Evolutionary conservation across 768 basidiomycete species (phyloP), one percentile per base, ranked within the genome.

Genomic region (Xanthoconium stramineum): DNA sequence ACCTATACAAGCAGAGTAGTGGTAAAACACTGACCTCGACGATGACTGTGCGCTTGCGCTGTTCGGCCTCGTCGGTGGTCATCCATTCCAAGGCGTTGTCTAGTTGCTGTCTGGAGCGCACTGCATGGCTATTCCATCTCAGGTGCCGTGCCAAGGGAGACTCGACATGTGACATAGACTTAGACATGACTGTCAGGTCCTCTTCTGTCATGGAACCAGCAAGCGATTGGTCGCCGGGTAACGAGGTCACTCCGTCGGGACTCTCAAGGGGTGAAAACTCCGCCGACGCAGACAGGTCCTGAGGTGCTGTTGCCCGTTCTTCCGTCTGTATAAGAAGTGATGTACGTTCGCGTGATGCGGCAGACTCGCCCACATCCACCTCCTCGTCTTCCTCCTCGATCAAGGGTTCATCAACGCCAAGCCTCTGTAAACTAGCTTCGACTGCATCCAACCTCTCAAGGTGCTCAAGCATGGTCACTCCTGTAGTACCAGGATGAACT

Each of bases 401-500:
- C 32, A 75, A 70, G 5, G 74, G 79, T 33, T 83, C 79, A 44
- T 84, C 83, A 32, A 79, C 77, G 12, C 84, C 85, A n/a, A 91
- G 79, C 46, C 88, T 77, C 65, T 89, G 85, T 57, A 91, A 69
- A 59, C 88, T 84, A 9, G 89, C 88, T 61, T 92, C 89, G 17
- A 89, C 89, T 15, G 83, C 86, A 66, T 94, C 92, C 45, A 94
- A 72, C 45, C 89, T 83, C 66, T 94, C 92, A 61, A 94, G 78
- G 61, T 93, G 91, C 64, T 91, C 89, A 37, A 94, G 78, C 47
- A 94, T 86, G 11, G 84, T 87, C 28, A 94, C 91, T 12, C 92
- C 92, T 0, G 90, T 93, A 30, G 90, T 91, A 37, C 88, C 89
- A 45, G 90, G 90, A 65, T 91, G 88, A 35, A 92, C 85, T 47